Base-by-base conservation (phyloP, 352 stramenopile genomes). In the Stephanocyclus meneghinianus region DNA sequence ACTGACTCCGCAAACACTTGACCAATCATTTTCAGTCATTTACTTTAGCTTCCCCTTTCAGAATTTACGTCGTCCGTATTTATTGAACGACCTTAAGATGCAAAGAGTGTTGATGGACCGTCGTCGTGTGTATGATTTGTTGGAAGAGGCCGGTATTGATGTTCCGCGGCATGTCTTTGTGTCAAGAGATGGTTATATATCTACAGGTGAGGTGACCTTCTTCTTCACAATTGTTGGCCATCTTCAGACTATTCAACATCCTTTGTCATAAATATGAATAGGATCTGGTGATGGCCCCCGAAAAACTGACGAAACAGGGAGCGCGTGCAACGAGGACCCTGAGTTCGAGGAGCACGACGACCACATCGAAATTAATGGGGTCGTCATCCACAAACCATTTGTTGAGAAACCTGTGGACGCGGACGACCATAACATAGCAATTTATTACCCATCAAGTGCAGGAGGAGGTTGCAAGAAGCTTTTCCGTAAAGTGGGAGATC, bases 391-490 rank as follows among this genome's bases (percentile, higher is more conserved):
- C 84, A 99, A 99, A 85, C 98, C 97, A 1, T 99, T 99, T 76
- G 97, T 99, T 0, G 98, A 99, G 87, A 99, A 99, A 87, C 98
- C 98, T 0, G 96, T 98, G 0, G 92, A 99, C 84, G 96, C 97
- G 0, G 98, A 99, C 74, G 97, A 99, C 91, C 98, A 99, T 87
- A 99, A 99, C 80, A 97, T 99, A 74, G 97, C 98, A 83, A 99
- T 99, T 80, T 99, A 99, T 86, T 99, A 99, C 80, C 97, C 97
- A 0, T 97, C 94, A 26, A 98, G 91, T 66, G 96, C 97, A 10
- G 98, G 97, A 30, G 97, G 98, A 26, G 97, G 98, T 30, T 98
- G 96, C 81, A 99, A 99, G 83, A 97, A 97, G 21, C 84, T 99
- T 1, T 99, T 99, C 86, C 95, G 97, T 10, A 99, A 99, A 87